Conservation (phyloP, 2,329 filamentous ascomycete species). For the Cladosporium sp. region DNA sequence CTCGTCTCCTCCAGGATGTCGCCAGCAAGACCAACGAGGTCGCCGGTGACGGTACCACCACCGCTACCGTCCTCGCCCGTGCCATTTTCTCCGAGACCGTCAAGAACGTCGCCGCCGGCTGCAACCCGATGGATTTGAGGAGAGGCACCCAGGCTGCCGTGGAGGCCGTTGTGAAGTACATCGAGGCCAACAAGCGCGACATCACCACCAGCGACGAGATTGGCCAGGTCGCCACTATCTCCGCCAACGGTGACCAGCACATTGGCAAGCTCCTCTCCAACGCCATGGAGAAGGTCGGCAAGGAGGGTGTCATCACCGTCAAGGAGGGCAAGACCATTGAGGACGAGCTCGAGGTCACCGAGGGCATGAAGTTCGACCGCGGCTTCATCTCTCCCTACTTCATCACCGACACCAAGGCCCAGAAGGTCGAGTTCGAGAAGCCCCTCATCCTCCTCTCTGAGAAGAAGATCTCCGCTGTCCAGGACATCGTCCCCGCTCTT, state of each 20-base stretch:
- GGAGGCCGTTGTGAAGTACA: slow-evolving; percentile 87
- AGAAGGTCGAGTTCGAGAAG: slow-evolving; percentile 99
- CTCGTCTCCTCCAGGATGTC: slow-evolving; percentile 93
- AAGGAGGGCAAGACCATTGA: slow-evolving; percentile 99
- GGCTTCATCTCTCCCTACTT: slow-evolving; percentile 99
- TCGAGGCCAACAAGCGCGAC: slow-evolving; percentile 94
- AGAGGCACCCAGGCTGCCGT: slow-evolving; percentile 96
- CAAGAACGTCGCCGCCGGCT: slow-evolving; percentile 98
- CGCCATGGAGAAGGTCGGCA: slow-evolving; percentile 99
- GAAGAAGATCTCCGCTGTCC: slow-evolving; percentile 99
- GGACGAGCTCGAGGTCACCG: slow-evolving; percentile 97
- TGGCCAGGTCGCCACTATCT: slow-evolving; percentile 97
- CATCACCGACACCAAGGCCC: slow-evolving; percentile 97
- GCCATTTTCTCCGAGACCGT: slow-evolving; percentile 99
- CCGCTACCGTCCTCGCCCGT: slow-evolving; percentile 91
- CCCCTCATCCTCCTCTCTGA: slow-evolving; percentile 96
- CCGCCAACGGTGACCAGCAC: slow-evolving; percentile 92
- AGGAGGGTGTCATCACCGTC: slow-evolving; percentile 99
- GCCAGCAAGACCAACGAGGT: slow-evolving; percentile 99
- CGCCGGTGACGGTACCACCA: slow-evolving; percentile 97
- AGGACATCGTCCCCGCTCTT: slow-evolving; percentile 97
- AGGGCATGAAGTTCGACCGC: slow-evolving; percentile 99
- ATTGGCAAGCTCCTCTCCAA: slow-evolving; percentile 94
- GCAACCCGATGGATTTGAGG: slow-evolving; percentile 99
- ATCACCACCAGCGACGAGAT: slow-evolving; percentile 98